These are phyloP conservation scores for Euphorbia pulcherrima DNA, from an alignment of 345 rosid species.

Conservation along the genomic window DNA sequence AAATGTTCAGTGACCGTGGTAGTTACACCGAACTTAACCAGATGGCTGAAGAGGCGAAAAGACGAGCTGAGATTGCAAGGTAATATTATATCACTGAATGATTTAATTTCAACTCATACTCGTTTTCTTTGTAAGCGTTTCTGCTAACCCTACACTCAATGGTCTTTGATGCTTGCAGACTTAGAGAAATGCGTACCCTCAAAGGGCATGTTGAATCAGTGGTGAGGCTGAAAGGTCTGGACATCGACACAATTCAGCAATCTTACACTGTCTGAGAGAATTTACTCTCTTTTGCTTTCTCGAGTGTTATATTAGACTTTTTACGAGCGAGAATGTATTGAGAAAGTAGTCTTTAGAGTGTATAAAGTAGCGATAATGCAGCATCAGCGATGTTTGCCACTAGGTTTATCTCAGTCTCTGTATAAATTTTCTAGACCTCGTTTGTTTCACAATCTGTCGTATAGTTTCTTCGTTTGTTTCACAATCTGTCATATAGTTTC, in stretches of 20 bases:
- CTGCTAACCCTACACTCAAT: neutral
- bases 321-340: neutral
- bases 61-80: slow-evolving; percentile 55
- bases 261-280: slow-evolving; percentile 42
- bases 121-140: neutral
- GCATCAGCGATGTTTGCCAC: slow-evolving; percentile 1
- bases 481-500: neutral
- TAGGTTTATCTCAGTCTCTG: neutral
- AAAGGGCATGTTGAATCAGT: slow-evolving; percentile 61
- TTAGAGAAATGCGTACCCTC: slow-evolving; percentile 45
- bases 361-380: slow-evolving; percentile 1
- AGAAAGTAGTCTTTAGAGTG: neutral
- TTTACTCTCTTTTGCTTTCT: slow-evolving; percentile 11
- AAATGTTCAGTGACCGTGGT: slow-evolving; percentile 41
- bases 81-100: neutral
- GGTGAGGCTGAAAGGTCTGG: slow-evolving; percentile 49
- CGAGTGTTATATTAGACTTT: neutral
- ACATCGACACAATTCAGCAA: slow-evolving; percentile 55
- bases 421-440: neutral
- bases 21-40: slow-evolving; percentile 39
- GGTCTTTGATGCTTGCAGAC: slow-evolving; percentile 28
- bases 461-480: neutral
- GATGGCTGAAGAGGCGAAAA: slow-evolving; percentile 55
- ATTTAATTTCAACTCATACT: neutral
- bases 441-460: neutral